Conservation (phyloP, 2,329 filamentous ascomycete species). For the Cladosporium sp. region DNA sequence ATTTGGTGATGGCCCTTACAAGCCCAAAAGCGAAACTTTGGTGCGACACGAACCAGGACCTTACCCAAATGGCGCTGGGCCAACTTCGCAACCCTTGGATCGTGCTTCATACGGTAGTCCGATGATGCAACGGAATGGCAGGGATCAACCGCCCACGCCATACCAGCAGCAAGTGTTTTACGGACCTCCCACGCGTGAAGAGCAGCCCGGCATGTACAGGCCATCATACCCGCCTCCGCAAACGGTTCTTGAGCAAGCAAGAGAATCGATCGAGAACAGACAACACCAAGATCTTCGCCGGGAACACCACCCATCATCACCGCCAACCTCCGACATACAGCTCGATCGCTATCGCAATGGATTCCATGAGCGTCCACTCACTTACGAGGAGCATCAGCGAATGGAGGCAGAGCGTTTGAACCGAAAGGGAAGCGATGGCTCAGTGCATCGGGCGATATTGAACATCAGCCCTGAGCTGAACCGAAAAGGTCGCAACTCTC, state of each 20-base stretch:
- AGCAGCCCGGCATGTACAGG: constrained; percentile 27
- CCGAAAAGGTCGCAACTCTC: constrained; percentile 79
- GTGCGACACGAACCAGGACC: constrained; percentile 21
- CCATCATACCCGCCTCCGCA: constrained; percentile 25
- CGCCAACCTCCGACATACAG: constrained; percentile 20
- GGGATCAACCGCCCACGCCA: constrained; percentile 18
- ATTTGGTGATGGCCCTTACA: constrained; percentile 11
- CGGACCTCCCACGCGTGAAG: constrained; percentile 28
- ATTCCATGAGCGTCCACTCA: constrained; percentile 35
- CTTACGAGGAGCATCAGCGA: constrained; percentile 33
- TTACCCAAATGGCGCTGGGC: constrained; percentile 22
- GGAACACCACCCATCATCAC: constrained; percentile 26
- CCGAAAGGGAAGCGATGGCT: constrained; percentile 29
- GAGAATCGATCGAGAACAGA: constrained; percentile 29
- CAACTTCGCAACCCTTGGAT: constrained; percentile 26
- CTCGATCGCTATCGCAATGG: constrained; percentile 23
- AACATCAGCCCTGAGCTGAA: constrained; percentile 68
- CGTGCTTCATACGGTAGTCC: constrained; percentile 24
- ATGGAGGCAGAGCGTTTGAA: constrained; percentile 46
- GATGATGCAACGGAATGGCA: constrained; percentile 24
- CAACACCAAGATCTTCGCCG: constrained; percentile 24
- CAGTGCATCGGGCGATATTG: constrained; percentile 61
- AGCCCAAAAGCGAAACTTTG: constrained; percentile 21
- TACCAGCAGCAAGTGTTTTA: constrained; percentile 20
- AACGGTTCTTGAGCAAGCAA: constrained; percentile 22